Evolutionary conservation across 2,329 filamentous ascomycete genomes (phyloP).

Genomic region (Calonectria pauciramosa): DNA sequence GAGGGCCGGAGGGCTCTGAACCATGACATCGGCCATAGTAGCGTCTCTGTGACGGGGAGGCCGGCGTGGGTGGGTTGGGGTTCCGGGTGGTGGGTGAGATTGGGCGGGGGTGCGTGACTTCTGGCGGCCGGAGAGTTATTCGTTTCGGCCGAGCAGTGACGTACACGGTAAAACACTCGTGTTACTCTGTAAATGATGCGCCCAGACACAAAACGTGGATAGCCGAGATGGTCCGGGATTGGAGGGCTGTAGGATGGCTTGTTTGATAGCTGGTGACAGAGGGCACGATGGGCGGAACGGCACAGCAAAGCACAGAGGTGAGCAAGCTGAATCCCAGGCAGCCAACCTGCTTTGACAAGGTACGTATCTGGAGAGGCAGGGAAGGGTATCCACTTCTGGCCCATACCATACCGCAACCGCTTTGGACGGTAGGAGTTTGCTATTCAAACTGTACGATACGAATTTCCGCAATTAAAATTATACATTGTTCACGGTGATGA

Average conservation of each 20-base stretch:
- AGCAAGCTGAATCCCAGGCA: slow-evolving; percentile 10
- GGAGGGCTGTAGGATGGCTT: slow-evolving; percentile 1
- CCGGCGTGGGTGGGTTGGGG: slow-evolving; percentile 1
- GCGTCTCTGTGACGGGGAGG: slow-evolving; percentile 7
- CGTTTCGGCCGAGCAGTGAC: background rate
- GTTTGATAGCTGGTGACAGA: background rate
- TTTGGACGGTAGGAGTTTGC: background rate
- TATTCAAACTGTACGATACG: background rate
- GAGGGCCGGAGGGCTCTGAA: slow-evolving; percentile 52
- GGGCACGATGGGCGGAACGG: background rate
- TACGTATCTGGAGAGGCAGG: background rate
- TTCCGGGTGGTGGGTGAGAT: slow-evolving; percentile 4
- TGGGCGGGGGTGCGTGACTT: slow-evolving; percentile 10
- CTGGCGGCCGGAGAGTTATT: background rate
- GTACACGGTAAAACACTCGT: background rate
- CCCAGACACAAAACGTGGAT: background rate
- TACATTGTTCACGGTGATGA: background rate
- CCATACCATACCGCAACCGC: background rate
- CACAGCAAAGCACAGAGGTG: background rate
- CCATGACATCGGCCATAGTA: slow-evolving; percentile 49
- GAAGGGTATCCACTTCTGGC: background rate
- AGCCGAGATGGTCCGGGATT: background rate
- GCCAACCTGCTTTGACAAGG: background rate
- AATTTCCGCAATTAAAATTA: background rate
- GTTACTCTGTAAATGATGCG: background rate